Evolutionary conservation across 805 yeast species (phyloP), one percentile per base, ranked within the genome.

Genomic region (Myxozyma geophila): DNA sequence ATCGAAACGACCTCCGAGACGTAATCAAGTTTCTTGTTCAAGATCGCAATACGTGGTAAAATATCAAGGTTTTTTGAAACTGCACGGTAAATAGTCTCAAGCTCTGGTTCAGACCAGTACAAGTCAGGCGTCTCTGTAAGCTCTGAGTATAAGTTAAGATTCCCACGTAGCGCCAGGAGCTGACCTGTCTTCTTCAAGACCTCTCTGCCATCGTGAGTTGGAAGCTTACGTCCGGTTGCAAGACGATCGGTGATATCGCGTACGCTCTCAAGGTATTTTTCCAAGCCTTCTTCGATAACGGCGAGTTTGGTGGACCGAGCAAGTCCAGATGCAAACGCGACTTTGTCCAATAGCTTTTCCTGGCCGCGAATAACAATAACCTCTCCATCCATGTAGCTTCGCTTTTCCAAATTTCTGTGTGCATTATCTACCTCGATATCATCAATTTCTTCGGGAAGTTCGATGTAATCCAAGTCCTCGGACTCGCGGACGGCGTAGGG

Each of bases 91-190:
- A 91, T 85, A 59, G 81, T 81, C 72, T 92, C 98, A 59, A 92
- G 78, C 40, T 85, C 85, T 0, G 97, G 96, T 72, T 92, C 97
- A 52, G 90, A 83, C 98, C 98, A 92, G 75, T 92, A 92, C 49
- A 91, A 76, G 74, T 92, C 98, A 0, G 98, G 98, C 0, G 96
- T 90, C 70, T 92, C 97, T 37, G 90, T 90, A 63, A 92, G 80
- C 71, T 92, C 97, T 9, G 93, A 88, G 74, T 92, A 91, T 39
- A 92, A 77, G 70, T 92, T 92, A 69, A 92, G 80, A 69, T 88
- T 88, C 0, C 96, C 97, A 64, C 98, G 79, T 13, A 92, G 78
- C 49, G 90, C 77, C 67, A 92, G 83, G 23, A 92, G 78, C 59
- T 86, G 80, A 0, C 97, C 97, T 0, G 95, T 90, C 5, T 87